Base-by-base conservation (phyloP, 805 yeast genomes). In the Ogataea paraovalis region DNA sequence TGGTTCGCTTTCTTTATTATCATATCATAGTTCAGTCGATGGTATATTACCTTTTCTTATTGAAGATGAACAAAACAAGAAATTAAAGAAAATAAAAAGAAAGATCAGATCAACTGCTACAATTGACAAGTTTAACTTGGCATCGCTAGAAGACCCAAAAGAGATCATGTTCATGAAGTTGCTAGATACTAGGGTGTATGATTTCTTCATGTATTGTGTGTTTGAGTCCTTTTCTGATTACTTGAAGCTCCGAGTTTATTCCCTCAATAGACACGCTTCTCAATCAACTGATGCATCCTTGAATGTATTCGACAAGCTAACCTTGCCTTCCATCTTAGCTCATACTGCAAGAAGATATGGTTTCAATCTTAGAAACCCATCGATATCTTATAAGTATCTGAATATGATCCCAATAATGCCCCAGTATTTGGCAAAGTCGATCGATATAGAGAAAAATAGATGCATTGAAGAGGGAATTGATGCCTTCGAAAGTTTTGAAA, bases 11-110 rank as follows among this genome's bases (percentile, higher is more conserved):
- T 61, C 75, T 14, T 64, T 71, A 12, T 49, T 82, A 9, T 74
- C 85, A 1, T 71, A 72, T 44, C 70, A 72, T 38, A 78, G 83
- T 1, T 67, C 83, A 1, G 67, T 73, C 2, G 71, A 73, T 47
- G 73, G 74, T 13, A 71, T 73, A 19, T 59, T 83, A 18, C 89
- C 89, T 0, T 63, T 82, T 1, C 64, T 80, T 12, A 65, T 83
- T 2, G 88, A 83, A 55, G 81, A 74, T 52, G 66, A 57, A 22
- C 54, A 64, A 14, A 55, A 61, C 53, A 76, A 66, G 42, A 60
- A 51, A 23, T 32, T 39, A 6, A 53, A 62, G 10, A 53, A 57
- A 22, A 54, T 62, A 2, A 65, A 54, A 40, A 62, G 76, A 42
- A 59, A 61, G 22, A 59, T 71, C 9, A 66, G 78, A 49, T 63